Evolutionary conservation across 305 asterid species (phyloP), one percentile per base, ranked within the genome.

Genomic region (Coffea humblotiana): DNA sequence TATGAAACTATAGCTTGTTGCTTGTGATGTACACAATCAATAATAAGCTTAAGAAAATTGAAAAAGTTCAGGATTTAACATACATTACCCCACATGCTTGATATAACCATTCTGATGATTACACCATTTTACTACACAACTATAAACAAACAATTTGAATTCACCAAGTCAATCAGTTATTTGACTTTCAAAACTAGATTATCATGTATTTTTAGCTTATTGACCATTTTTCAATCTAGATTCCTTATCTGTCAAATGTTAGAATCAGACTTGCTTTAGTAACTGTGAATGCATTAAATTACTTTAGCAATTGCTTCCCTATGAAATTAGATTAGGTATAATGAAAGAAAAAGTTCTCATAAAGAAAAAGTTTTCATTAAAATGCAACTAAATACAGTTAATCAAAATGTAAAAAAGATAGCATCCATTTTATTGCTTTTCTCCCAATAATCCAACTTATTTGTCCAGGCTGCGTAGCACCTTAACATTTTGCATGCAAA

Each of bases 291-390:
- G 70, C 43, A 65, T 65, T 6, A 25, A 27, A 63, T 47, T 25
- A 29, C 6, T 7, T 25, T 66, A 52, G 51, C 25, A 11, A 49
- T 25, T 12, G 63, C 19, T 37, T 58, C 63, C 47, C 40, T 8
- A 48, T 47, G 48, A 32, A 71, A 77, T 8, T 54, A 47, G 14
- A 52, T 63, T 81, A 67, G 40, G 35, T 49, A 61, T n/a, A 49
- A 73, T 29, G 35, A 14, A 60, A 8, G 40, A 56, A 81, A 51
- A 74, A 43, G 12, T 75, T 52, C 37, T 61, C n/a, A n/a, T n/a
- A 14, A 60, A 8, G 40, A 56, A 81, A 51, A 74, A 43, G 12
- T 75, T 52, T 27, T 61, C 8, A 64, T 43, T 51, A 66, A 79
- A 74, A 61, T 43, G 70, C 70, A 29, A 25, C 40, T 64, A 27